phyloP scores from a whole-genome alignment of 257 asterid species.

The Solanum gracilifrons region DNA sequence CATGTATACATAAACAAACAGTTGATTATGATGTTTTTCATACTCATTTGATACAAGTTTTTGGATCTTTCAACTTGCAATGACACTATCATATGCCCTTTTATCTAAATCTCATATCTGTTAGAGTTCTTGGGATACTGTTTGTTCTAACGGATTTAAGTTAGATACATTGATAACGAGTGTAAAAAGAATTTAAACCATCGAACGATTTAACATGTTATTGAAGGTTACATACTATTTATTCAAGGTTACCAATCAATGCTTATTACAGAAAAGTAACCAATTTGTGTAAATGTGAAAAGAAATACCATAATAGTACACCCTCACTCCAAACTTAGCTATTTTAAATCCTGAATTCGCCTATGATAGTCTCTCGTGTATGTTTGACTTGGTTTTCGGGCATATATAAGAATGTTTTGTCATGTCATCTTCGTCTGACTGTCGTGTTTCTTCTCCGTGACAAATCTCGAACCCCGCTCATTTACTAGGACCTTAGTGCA shows the following conservation, averaged over 20 bases:
- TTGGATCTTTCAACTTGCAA: constrained; percentile 28
- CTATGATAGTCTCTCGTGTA: neutral
- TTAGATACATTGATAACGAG: neutral
- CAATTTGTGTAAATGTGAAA: neutral
- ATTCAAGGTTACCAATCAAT: neutral
- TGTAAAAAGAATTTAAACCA: neutral
- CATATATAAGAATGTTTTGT: neutral
- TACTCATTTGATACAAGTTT: constrained; percentile 32
- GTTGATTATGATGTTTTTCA: constrained; percentile 42
- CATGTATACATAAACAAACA: constrained; percentile 29
- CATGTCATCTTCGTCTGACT: neutral
- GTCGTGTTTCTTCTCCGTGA: neutral
- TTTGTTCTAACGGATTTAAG: neutral
- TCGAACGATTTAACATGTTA: neutral
- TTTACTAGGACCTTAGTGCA: neutral
- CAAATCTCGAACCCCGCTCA: neutral
- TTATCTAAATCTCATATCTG: neutral
- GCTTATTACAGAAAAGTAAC: neutral
- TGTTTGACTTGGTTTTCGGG: too few relatives aligned
- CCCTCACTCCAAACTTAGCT: neutral
- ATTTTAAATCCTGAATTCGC: too few relatives aligned
- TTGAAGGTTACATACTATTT: neutral
- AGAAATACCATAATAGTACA: neutral
- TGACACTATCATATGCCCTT: constrained; percentile 6
- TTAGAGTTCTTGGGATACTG: neutral